Base-by-base conservation (phyloP, 1,284 basidiomycete species). In the Tilletia walkeri region DNA sequence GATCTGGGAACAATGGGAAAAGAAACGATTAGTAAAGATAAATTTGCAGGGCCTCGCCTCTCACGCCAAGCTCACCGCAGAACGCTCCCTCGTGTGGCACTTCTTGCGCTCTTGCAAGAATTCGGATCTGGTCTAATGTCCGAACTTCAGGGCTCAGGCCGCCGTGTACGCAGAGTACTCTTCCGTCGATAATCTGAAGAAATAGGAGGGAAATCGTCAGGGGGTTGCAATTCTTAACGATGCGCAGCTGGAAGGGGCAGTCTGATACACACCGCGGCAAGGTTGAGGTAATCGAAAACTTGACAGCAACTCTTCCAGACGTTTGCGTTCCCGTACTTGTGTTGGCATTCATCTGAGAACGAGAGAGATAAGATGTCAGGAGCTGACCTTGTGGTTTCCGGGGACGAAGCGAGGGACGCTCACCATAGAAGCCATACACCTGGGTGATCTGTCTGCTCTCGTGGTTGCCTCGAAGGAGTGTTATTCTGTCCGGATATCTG, bases 31-130 rank as follows among this genome's bases (percentile, higher is more conserved):
- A 30, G 24, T 2, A 30, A 30, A 30, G 24, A 30, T 30, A 30
- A 2, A 30, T 30, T 30, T 30, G 24, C 24, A 1, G 24, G 24
- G 24, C 24, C 24, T 30, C 24, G 24, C 24, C 24, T 30, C 24
- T 30, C 24, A 2, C 24, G 24, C 24, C 24, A 30, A 30, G 20
- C 50, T 34, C 30, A 67, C 48, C 73, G 78, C 95, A 97, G 84
- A 97, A 97, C 1, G 94, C 92, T n/a, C 94, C 94, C 82, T 96
- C 94, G 81, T 97, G 94, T 0, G 95, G 94, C 63, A 96, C 94
- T 84, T 98, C 94, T 80, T 96, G 94, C 0, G 93, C 92, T 74
- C 94, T 87, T 24, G 93, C 92, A 69, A 97, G 87, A 18, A 94
- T 92, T 34, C 94, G 88, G 72, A 96, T 92, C 84, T 96, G 93